Percentiles rank a stretch among this genome's conserved stretches.
These are phyloP conservation scores for Rhodamnia rubescens DNA, from an alignment of 345 rosid species.

Conservation along the genomic window DNA sequence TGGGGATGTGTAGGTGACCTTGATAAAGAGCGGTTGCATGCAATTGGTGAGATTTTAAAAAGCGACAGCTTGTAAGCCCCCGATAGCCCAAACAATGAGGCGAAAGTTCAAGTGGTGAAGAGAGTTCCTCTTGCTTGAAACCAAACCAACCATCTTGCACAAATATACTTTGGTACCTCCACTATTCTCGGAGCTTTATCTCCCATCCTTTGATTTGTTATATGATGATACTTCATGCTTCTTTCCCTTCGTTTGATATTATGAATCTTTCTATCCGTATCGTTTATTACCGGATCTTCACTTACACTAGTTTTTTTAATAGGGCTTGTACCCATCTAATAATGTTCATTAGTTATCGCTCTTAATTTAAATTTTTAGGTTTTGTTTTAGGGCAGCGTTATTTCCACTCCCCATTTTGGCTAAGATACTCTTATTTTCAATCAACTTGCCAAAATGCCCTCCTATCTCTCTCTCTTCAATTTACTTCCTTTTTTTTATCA, in stretches of 20 bases:
- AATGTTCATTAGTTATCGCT: not conserved
- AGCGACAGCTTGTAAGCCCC: not conserved
- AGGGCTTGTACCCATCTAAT: not conserved
- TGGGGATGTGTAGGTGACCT: fast-evolving
- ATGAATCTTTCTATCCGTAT: too few species aligned
- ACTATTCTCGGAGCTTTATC: not conserved
- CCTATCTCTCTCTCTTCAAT: too few species aligned
- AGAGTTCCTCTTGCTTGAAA: not conserved
- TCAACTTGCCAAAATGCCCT: too few species aligned
- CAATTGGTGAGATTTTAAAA: not conserved
- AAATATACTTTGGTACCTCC: not conserved
- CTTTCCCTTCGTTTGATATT: not conserved
- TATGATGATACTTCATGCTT: not conserved
- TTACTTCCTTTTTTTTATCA: too few species aligned
- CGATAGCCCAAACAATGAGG: not conserved
- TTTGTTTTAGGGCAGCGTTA: fast-evolving
- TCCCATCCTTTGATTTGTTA: not conserved
- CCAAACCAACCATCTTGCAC: not conserved
- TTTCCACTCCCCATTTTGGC: too few species aligned
- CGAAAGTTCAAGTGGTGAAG: not conserved
- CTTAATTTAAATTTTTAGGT: not conserved
- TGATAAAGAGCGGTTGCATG: not conserved
- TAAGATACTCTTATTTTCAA: too few species aligned
- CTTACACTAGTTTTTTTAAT: too few species aligned
- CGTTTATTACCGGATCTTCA: too few species aligned